Evolutionary conservation across 176 grass and related monocot species (phyloP), one percentile per base, ranked within the genome.

Genomic region (Dactylis glomerata): DNA sequence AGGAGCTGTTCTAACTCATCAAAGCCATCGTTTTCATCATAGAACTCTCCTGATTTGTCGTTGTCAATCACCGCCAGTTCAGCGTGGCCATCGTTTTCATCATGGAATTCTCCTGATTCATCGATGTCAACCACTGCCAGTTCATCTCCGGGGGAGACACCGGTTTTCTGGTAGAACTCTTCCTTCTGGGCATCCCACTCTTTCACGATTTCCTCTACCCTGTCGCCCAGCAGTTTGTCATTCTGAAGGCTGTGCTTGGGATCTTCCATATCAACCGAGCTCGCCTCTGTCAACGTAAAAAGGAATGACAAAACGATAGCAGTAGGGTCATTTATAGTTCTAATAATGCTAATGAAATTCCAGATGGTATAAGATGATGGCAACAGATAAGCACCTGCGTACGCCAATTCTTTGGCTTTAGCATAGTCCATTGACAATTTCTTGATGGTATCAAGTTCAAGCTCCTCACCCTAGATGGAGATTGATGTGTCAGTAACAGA

Each of bases 171-270:
- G 50, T 89, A 95, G 45, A 90, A 98, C 51, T 73, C 73, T 72
- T 90, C 91, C 80, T 95, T 95, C 67, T 92, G 89, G 28, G 68
- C 78, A 77, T 95, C 81, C 96, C 96, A 98, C 24, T 92, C 81
- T 84, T 85, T 90, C 22, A 89, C 85, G 49, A 90, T 84, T 68
- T 92, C 87, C 37, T 89, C 87, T 72, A 95, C 85, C 49, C 40
- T 83, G 67, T 93, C 80, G 10, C 85, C 87, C 12, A 87, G 46
- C 64, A 72, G 79, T 16, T 87, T 89, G 31, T 93, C 90, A 55
- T 84, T 76, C 56, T 95, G 76, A 57, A 84, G 78, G 65, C 91
- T 82, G 73, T 92, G 85, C 40, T 74, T 90, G 56, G 78, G 82
- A 87, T 93, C 93, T 65, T 82, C 82, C 59, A 84, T 36, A 45